phyloP scores from a whole-genome alignment of 495 filamentous ascomycete species.

The Podospora tetraspora region DNA sequence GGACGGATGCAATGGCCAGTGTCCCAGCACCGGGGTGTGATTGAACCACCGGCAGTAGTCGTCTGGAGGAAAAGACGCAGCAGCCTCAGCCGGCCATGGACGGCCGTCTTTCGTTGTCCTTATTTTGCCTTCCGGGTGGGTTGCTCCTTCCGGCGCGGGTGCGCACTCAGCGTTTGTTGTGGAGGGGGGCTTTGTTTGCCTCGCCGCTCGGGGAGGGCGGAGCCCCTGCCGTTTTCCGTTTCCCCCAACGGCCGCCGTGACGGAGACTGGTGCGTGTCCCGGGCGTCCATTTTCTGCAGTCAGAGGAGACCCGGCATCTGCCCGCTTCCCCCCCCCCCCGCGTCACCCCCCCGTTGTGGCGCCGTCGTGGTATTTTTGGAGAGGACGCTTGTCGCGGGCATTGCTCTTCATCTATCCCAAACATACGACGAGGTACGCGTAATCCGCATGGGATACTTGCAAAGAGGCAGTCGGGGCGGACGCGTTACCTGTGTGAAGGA shows the following conservation, averaged over 20 bases:
- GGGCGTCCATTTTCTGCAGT: neutral
- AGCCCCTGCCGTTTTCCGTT: neutral
- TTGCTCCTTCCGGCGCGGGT: conserved; percentile 10
- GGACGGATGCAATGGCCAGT: neutral
- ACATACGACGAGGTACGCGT: neutral
- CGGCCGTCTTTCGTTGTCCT: neutral
- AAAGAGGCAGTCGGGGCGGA: neutral
- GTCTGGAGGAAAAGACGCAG: neutral
- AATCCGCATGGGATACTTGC: neutral
- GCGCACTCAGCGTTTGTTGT: conserved; percentile 7
- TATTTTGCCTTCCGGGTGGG: conserved; percentile 11
- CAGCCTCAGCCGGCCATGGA: neutral
- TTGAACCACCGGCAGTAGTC: neutral
- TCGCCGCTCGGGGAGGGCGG: neutral
- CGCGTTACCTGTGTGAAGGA: neutral
- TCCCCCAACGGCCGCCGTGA: neutral
- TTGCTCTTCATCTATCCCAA: neutral
- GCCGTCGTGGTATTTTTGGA: neutral
- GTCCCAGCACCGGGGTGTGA: neutral
- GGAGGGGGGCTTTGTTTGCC: neutral
- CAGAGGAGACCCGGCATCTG: neutral
- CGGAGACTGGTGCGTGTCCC: neutral
- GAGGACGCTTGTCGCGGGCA: neutral
- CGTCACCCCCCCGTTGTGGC: neutral
- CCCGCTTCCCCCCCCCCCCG: too few relatives aligned